Evolutionary conservation across 2,329 filamentous ascomycete genomes (phyloP).

Genomic region (Westerdykella aurantiaca): DNA sequence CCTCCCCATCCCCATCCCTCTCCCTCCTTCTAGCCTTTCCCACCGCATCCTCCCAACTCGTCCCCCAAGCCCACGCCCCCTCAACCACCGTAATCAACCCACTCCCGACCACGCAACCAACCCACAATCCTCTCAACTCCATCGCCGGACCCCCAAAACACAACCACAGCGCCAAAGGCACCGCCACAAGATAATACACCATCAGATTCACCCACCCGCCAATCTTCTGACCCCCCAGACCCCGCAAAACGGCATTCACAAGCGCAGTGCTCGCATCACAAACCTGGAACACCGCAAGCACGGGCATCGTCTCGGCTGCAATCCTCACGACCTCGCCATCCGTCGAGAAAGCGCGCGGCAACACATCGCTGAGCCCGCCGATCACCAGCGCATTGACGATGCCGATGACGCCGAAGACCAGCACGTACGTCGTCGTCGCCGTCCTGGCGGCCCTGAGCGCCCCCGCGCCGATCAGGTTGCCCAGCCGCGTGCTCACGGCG

Average conservation of each 20-base stretch:
- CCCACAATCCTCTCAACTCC: conserved; percentile 35
- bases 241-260: conserved; percentile 34
- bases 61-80: conserved; percentile 26
- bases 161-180: conserved; percentile 33
- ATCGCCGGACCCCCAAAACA: conserved; percentile 32
- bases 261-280: conserved; percentile 35
- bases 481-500: conserved; percentile 36
- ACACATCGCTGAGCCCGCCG: conserved; percentile 22
- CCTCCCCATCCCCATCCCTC: too few relatives aligned
- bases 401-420: conserved; percentile 33
- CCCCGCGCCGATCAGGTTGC: conserved; percentile 37
- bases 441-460: conserved; percentile 28
- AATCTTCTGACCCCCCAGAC: conserved; percentile 35
- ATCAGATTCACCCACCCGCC: conserved; percentile 36
- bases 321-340: conserved; percentile 33
- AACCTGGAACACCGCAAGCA: conserved; percentile 36
- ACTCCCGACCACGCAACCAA: conserved; percentile 31
- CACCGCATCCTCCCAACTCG: conserved; percentile 27
- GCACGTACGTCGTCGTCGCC: conserved; percentile 28
- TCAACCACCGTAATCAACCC: conserved; percentile 32
- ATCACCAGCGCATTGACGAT: conserved; percentile 31
- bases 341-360: conserved; percentile 31
- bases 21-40: conserved; percentile 27
- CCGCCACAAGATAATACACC: conserved; percentile 36
- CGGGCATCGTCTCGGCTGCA: conserved; percentile 29